These are phyloP conservation scores for Martiniozyma asiatica DNA, from an alignment of 1,139 yeast species.

Conservation along the genomic window DNA sequence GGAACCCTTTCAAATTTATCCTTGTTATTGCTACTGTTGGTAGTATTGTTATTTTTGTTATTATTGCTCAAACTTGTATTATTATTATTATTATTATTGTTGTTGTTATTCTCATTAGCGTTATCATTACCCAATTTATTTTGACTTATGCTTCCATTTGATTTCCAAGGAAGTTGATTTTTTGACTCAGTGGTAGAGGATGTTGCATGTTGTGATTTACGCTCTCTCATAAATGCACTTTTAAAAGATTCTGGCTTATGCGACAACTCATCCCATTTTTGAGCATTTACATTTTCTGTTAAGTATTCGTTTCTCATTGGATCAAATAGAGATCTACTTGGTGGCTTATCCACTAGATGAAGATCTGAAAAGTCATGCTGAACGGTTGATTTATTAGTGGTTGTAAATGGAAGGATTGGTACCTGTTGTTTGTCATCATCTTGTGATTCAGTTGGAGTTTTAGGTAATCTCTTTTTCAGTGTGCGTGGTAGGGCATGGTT, in stretches of 20 bases:
- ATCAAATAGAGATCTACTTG: slow-evolving; percentile 47
- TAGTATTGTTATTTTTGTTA: not conserved
- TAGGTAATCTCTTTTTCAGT: slow-evolving; percentile 3
- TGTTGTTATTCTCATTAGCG: not conserved
- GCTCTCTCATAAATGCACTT: slow-evolving; percentile 29
- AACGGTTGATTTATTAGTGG: slow-evolving; percentile 9
- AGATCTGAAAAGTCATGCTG: slow-evolving; percentile 17
- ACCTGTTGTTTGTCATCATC: slow-evolving; percentile 10
- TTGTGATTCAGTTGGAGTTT: not conserved
- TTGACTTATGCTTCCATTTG: too few relatives aligned
- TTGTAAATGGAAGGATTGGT: slow-evolving; percentile 18
- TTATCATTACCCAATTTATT: too few relatives aligned
- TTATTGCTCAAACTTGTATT: not conserved
- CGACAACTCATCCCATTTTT: slow-evolving; percentile 19
- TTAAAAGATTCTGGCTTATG: slow-evolving; percentile 35
- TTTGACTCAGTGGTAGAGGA: too few relatives aligned
- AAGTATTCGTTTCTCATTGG: slow-evolving; percentile 15
- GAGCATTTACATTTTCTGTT: slow-evolving; percentile 13
- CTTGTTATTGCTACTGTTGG: not conserved
- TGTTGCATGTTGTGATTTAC: not conserved
- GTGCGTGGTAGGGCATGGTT: slow-evolving; percentile 2
- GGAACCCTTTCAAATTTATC: slow-evolving; percentile 21
- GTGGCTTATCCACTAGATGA: slow-evolving; percentile 38
- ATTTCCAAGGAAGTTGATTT: slow-evolving; percentile 1
- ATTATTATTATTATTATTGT: not conserved